Conservation (phyloP, 176 grass and related monocot species). For the Juncus effusus region DNA sequence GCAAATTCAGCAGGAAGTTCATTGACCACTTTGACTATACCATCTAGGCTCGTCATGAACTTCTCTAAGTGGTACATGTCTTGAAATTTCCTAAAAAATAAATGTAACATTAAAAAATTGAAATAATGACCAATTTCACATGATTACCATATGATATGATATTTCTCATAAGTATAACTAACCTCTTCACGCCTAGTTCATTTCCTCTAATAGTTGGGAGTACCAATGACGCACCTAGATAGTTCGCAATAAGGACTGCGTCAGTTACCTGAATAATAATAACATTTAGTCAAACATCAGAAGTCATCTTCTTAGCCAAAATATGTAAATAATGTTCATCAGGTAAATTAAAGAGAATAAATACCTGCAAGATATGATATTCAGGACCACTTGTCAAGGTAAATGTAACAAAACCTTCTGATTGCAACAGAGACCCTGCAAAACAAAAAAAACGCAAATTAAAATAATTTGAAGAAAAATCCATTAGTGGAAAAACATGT, state of each 20-base stretch:
- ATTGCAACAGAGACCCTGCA: slow-evolving; percentile 32
- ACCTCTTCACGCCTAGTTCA: slow-evolving; percentile 71
- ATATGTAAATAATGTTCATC: neutral
- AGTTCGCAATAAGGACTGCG: slow-evolving; percentile 81
- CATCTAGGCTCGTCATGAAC: slow-evolving; percentile 58
- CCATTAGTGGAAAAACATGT: slow-evolving; percentile 2
- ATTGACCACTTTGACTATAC: slow-evolving; percentile 49
- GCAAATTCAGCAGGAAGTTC: slow-evolving; percentile 58
- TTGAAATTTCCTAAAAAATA: slow-evolving; percentile 63
- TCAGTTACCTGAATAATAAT: slow-evolving; percentile 59
- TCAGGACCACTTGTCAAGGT: slow-evolving; percentile 67
- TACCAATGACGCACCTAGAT: slow-evolving; percentile 77
- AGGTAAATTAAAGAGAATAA: neutral
- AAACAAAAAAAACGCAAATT: slow-evolving; percentile 9
- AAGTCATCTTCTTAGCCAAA: neutral
- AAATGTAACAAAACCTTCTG: slow-evolving; percentile 75
- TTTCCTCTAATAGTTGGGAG: slow-evolving; percentile 83
- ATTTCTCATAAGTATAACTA: slow-evolving; percentile 25
- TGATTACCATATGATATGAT: slow-evolving; percentile 4
- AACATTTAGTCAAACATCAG: neutral
- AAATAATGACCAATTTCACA: no score
- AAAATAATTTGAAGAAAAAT: slow-evolving; percentile 16
- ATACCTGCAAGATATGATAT: slow-evolving; percentile 75
- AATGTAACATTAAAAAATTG: neutral
- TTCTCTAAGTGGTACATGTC: slow-evolving; percentile 77